A percentile compares a stretch with the other conserved stretches of the same genome.
phyloP scores from a whole-genome alignment of 2,329 filamentous ascomycete genomes.

The Periconia macrospinosa region DNA sequence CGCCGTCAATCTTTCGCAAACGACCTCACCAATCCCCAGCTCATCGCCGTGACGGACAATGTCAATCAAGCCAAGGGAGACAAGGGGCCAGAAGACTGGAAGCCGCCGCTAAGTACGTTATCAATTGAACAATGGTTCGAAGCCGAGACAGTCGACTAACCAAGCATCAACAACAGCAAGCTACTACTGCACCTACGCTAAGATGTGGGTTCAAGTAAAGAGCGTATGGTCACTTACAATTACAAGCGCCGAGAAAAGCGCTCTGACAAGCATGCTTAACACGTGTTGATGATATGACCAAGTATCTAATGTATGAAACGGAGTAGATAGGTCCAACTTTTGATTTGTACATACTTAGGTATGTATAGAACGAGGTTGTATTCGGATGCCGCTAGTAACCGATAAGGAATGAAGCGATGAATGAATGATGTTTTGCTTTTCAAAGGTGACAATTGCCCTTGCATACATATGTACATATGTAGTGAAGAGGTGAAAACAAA shows the following conservation, averaged over 20 bases:
- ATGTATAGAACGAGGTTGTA: no score
- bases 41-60: constrained; percentile 76
- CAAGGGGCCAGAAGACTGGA: constrained; percentile 73
- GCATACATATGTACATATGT: no score
- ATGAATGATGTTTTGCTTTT: no score
- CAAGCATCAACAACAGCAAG: constrained; percentile 40
- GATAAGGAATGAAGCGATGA: no score
- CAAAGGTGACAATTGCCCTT: no score
- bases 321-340: no score
- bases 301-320: no score
- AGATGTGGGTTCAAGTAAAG: constrained; percentile 79
- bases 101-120: constrained; percentile 53
- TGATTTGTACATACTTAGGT: no score
- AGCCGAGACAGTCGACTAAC: constrained; percentile 10
- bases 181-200: constrained; percentile 79
- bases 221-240: constrained; percentile 68
- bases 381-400: no score
- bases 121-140: not conserved
- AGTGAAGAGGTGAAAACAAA: no score
- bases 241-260: constrained; percentile 71
- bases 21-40: constrained; percentile 73
- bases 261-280: constrained; percentile 65
- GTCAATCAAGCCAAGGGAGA: constrained; percentile 78
- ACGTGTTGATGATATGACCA: constrained; percentile 54
- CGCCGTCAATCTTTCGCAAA: constrained; percentile 72